These are phyloP conservation scores for Zanthoxylum bungeanum DNA, from an alignment of 345 rosid genomes.

Conservation along the genomic window DNA sequence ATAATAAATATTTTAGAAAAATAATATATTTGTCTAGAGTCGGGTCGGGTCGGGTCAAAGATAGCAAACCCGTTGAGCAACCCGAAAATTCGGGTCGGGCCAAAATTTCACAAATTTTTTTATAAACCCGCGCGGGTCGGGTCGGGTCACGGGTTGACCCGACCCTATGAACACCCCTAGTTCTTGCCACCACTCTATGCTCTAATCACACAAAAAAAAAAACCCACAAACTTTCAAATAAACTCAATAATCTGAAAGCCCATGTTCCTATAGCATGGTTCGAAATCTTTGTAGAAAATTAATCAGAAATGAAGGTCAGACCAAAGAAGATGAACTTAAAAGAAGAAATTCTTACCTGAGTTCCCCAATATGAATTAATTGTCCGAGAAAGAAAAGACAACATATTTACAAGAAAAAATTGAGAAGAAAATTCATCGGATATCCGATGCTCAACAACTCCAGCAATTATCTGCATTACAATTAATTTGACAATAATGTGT, in stretches of 20 bases:
- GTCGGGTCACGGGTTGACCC: too few species aligned
- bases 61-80: too few species aligned
- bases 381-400: conserved; percentile 80
- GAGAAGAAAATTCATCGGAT: conserved; percentile 73
- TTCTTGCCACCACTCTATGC: too few species aligned
- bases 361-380: conserved; percentile 88
- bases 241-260: neutral
- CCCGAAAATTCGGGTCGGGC: too few species aligned
- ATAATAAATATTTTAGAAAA: too few species aligned
- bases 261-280: neutral
- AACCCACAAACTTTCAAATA: neutral
- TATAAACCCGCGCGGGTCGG: too few species aligned
- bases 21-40: too few species aligned
- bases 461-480: conserved; percentile 72
- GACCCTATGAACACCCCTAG: too few species aligned
- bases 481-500: neutral
- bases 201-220: neutral
- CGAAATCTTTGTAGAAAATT: neutral
- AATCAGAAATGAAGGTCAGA: conserved; percentile 6
- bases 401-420: conserved; percentile 72
- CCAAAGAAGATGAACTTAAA: neutral
- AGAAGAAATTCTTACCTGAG: conserved; percentile 62
- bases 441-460: conserved; percentile 88
- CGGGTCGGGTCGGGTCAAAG: too few species aligned
- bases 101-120: too few species aligned